phyloP scores from a whole-genome alignment of 148 eudicot genomes.

The Cornus florida region DNA sequence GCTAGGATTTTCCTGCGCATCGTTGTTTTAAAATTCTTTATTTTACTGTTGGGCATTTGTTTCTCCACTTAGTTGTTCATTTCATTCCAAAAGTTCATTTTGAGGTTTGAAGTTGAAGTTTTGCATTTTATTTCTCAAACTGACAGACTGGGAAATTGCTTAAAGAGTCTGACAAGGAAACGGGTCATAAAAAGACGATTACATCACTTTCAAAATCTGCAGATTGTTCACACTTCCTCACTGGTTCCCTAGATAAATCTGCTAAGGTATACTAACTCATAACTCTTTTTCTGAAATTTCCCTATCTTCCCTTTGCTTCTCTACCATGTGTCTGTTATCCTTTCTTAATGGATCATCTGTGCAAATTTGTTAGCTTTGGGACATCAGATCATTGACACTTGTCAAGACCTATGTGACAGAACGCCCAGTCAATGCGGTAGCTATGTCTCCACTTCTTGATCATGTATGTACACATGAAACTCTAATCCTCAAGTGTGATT shows the following conservation, averaged over 20 bases:
- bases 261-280: constrained; percentile 58
- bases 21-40: too few relatives aligned
- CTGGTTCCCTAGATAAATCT: constrained; percentile 90
- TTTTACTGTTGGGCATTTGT: too few relatives aligned
- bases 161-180: constrained; percentile 61
- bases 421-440: constrained; percentile 90
- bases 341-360: constrained; percentile 9
- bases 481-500: too few relatives aligned
- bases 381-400: constrained; percentile 67
- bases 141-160: constrained; percentile 78
- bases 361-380: constrained; percentile 72
- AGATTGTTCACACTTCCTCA: constrained; percentile 82
- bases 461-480: constrained; percentile 54
- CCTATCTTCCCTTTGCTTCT: too few relatives aligned
- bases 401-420: constrained; percentile 82
- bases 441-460: constrained; percentile 87
- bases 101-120: too few relatives aligned
- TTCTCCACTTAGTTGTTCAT: too few relatives aligned
- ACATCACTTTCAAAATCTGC: constrained; percentile 77
- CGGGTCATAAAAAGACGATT: constrained; percentile 68
- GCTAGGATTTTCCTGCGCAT: too few relatives aligned
- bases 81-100: too few relatives aligned
- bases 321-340: too few relatives aligned
- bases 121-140: too few relatives aligned
- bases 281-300: too few relatives aligned